These are phyloP conservation scores for Colletotrichum lentis DNA, from an alignment of 2,329 filamentous ascomycete species.

Conservation along the genomic window DNA sequence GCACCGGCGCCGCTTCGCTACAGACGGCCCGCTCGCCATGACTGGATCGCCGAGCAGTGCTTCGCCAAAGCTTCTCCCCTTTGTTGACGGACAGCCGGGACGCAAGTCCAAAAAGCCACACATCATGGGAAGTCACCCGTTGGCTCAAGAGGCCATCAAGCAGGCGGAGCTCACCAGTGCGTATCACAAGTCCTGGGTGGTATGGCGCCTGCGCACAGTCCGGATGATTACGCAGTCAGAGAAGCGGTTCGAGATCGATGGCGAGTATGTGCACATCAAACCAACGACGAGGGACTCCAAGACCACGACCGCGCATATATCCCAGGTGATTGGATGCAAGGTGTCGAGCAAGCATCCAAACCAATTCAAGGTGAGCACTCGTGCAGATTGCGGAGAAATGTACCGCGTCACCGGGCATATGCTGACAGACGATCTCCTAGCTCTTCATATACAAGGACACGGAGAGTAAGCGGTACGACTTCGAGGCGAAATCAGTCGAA, in stretches of 20 bases:
- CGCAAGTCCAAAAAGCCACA: conserved; percentile 63
- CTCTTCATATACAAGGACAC: conserved; percentile 77
- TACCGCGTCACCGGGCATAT: not conserved
- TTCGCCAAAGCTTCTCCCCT: conserved; percentile 71
- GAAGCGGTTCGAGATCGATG: conserved; percentile 79
- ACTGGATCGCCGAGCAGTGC: conserved; percentile 73
- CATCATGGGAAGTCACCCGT: conserved; percentile 68
- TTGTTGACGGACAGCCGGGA: conserved; percentile 52
- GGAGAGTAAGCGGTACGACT: conserved; percentile 84
- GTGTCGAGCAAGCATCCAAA: conserved; percentile 81
- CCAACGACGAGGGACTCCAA: conserved; percentile 73
- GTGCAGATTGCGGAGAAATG: not conserved
- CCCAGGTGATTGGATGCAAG: conserved; percentile 82
- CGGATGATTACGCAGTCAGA: conserved; percentile 80
- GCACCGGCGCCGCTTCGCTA: conserved; percentile 76
- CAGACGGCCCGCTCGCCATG: conserved; percentile 74
- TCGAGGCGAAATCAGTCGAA: conserved; percentile 75
- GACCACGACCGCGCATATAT: conserved; percentile 83
- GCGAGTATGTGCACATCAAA: conserved; percentile 88
- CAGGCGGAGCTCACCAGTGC: conserved; percentile 65
- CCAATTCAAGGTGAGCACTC: conserved; percentile 73
- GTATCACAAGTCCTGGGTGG: conserved; percentile 78
- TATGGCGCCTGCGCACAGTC: conserved; percentile 85
- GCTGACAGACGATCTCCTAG: conserved; percentile 46
- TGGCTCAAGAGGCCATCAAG: conserved; percentile 70